Evolutionary conservation across 768 basidiomycete genomes (phyloP), one percentile per base, ranked within the genome.

Genomic region (Dentipellis fragilis): DNA sequence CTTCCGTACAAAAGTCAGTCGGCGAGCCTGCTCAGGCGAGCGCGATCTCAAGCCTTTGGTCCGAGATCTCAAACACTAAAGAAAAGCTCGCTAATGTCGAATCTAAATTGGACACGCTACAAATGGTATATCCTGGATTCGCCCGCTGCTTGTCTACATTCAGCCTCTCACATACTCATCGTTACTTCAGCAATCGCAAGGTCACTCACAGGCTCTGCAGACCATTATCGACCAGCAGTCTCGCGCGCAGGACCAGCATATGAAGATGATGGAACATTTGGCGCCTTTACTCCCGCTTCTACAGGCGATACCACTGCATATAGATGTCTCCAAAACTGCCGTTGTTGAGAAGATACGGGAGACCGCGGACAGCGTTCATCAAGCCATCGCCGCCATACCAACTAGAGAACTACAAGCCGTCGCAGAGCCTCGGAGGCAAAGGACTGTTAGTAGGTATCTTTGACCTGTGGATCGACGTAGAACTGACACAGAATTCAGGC

Each of bases 211-310:
- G 21, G 40, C 47, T 21, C 55, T 54, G 5, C 55, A 50, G 21
- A 54, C 51, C 16, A 49, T 61, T 14, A 60, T 62, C 42, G 58
- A 57, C 12, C 60, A 63, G 46, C 49, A 60, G 34, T 60, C 58
- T 14, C 48, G 50, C 34, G 12, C 36, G 4, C 60, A 85, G 51
- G 77, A 81, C 19, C 85, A 86, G 59, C 83, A 86, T 64, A 72
- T 69, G 17, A 73, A 75, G 11, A 74, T 85, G 0, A 65, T 87
- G 2, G 64, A 79, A 21, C 70, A 80, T 10, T 67, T 89, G 1
- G 58, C 79, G 0, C 83, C 87, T 7, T 66, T 89, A 14, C 66
- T 84, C 2, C 84, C 86, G 23, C 68, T 84, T 4, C 57, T 87
- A 1, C 82, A 85, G 57, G 69, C 79, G 9, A 59, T 87, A 17